Evolutionary conservation across 768 basidiomycete genomes (phyloP).

Genomic region (Hypholoma sublateritium): DNA sequence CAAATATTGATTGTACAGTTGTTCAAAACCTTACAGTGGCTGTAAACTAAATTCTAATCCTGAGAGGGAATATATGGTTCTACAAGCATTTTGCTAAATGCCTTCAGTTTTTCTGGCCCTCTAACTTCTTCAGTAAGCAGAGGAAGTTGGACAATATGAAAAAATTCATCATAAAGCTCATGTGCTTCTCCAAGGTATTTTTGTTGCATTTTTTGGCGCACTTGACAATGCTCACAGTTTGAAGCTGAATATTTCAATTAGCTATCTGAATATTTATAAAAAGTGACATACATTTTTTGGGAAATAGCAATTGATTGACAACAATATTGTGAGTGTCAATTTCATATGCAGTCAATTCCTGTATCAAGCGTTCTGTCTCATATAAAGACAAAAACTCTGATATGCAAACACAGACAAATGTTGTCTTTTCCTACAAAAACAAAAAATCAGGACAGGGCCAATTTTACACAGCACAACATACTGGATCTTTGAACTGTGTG

Average conservation of each 20-base stretch:
- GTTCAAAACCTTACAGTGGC: too few species aligned
- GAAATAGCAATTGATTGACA: slow-evolving; percentile 96
- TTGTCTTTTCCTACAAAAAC: slow-evolving; percentile 84
- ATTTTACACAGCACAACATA: slow-evolving; percentile 37
- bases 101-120: slow-evolving; percentile 89
- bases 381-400: slow-evolving; percentile 98
- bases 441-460: not conserved
- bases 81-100: slow-evolving; percentile 92
- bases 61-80: slow-evolving; percentile 70
- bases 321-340: slow-evolving; percentile 99
- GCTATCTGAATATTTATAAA: not conserved
- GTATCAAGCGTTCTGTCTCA: slow-evolving; percentile 97
- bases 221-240: slow-evolving; percentile 93
- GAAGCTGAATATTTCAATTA: slow-evolving; percentile 51
- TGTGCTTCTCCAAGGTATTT: slow-evolving; percentile 96
- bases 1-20: too few species aligned
- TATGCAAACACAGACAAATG: slow-evolving; percentile 98
- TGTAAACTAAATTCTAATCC: slow-evolving; percentile 24
- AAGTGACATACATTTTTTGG: slow-evolving; percentile 69
- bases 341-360: slow-evolving; percentile 91
- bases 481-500: slow-evolving; percentile 98
- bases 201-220: slow-evolving; percentile 97
- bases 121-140: slow-evolving; percentile 96
- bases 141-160: slow-evolving; percentile 94
- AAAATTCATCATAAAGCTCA: slow-evolving; percentile 97